Evolutionary conservation across 139 green algal species (phyloP).

Genomic region (Yamagishiella unicocca): DNA sequence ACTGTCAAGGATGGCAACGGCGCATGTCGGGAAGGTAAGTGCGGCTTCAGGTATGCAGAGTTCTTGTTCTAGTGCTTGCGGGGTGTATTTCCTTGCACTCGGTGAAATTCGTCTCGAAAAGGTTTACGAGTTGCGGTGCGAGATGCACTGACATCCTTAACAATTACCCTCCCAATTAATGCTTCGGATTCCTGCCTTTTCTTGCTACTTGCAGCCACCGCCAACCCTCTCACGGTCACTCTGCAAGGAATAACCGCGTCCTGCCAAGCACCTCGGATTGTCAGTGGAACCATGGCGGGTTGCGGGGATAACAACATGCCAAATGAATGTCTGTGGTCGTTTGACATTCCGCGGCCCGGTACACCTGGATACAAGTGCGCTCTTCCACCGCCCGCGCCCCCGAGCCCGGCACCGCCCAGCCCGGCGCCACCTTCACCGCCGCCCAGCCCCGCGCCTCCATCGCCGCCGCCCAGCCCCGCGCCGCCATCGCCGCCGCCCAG

Average conservation of each 20-base stretch:
- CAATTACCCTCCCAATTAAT: background rate
- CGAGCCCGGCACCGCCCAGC: background rate
- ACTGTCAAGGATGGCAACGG: conserved; percentile 13
- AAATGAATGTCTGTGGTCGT: background rate
- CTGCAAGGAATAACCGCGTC: background rate
- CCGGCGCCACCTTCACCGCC: background rate
- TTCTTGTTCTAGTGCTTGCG: background rate
- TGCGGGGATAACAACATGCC: background rate
- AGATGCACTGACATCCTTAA: background rate
- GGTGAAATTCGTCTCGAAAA: background rate
- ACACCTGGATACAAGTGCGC: conserved; percentile 3
- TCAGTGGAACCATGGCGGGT: background rate
- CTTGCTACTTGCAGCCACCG: background rate
- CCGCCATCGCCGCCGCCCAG: background rate
- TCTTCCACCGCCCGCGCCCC: background rate
- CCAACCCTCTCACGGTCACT: background rate
- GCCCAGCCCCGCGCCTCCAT: background rate
- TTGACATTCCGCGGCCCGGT: background rate
- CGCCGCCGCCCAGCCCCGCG: background rate
- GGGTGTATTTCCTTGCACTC: background rate
- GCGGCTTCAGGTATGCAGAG: background rate
- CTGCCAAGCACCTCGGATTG: background rate
- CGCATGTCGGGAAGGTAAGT: background rate
- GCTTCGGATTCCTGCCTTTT: background rate
- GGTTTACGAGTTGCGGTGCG: background rate